These are phyloP conservation scores for Neurospora sp. DNA, from an alignment of 495 filamentous ascomycete species.

Conservation along the genomic window DNA sequence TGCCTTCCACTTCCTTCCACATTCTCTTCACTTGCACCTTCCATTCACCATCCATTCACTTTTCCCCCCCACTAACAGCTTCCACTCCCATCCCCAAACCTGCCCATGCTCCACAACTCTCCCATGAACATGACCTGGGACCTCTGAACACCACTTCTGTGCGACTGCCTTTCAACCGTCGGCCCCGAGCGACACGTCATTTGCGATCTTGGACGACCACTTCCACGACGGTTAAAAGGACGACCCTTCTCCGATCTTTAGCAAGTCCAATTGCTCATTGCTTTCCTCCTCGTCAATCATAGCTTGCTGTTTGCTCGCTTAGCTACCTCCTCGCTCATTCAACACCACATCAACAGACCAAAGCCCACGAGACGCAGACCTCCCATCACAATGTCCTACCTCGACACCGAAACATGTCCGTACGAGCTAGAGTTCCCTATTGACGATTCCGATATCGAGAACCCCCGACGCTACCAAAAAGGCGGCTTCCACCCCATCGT, in stretches of 20 bases:
- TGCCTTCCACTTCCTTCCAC: not conserved
- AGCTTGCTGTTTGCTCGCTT: not conserved
- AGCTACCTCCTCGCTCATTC: not conserved
- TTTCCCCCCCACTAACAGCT: not conserved
- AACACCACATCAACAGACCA: not conserved
- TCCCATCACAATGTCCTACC: not conserved
- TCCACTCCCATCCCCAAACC: not conserved
- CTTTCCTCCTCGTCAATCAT: too few species aligned
- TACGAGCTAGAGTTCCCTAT: not conserved
- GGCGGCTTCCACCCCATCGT: not conserved
- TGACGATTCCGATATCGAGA: not conserved
- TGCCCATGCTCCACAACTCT: not conserved
- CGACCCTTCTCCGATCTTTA: not conserved
- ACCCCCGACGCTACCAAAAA: not conserved
- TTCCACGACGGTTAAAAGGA: not conserved
- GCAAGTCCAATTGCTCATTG: not conserved
- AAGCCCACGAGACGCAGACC: not conserved
- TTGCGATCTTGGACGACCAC: not conserved
- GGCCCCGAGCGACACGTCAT: not conserved
- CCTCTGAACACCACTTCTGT: not conserved
- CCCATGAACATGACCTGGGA: not conserved
- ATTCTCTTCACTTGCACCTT: not conserved
- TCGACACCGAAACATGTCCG: not conserved
- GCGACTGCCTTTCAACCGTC: not conserved
- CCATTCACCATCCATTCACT: not conserved